Evolutionary conservation across 192 early-diverging fungal genomes (phyloP).

Genomic region (Pilaira anomala): DNA sequence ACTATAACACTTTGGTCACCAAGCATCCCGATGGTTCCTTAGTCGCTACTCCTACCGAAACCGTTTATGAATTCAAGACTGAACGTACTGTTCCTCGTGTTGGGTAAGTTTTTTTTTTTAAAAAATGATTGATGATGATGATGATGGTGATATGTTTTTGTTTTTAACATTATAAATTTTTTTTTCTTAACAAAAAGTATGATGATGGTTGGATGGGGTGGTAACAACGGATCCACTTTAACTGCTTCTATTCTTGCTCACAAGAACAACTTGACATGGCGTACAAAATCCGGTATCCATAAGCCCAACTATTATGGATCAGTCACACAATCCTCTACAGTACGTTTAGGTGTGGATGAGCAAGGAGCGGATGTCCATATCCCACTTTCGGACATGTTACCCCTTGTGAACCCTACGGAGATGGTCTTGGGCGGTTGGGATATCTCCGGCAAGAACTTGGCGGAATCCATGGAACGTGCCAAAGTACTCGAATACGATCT

Average conservation of each 20-base stretch:
- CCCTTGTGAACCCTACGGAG: conserved; percentile 97
- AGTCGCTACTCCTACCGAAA: conserved; percentile 80
- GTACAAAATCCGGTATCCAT: conserved; percentile 91
- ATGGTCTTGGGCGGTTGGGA: conserved; percentile 98
- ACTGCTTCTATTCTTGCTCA: conserved; percentile 97
- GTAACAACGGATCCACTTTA: conserved; percentile 98
- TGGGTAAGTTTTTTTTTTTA: conserved; percentile 54
- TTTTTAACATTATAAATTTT: background rate
- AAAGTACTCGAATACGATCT: conserved; percentile 94
- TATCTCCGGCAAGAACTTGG: conserved; percentile 84
- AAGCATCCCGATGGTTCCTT: conserved; percentile 65
- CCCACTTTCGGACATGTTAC: conserved; percentile 90
- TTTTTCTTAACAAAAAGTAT: conserved; percentile 50
- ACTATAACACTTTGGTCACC: conserved; percentile 83
- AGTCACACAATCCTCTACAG: conserved; percentile 92
- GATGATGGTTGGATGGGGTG: conserved; percentile 99
- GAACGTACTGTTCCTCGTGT: conserved; percentile 76
- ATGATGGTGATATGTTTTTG: background rate
- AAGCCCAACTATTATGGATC: conserved; percentile 96
- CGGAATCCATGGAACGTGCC: conserved; percentile 92
- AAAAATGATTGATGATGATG: conserved; percentile 4
- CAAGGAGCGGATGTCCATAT: conserved; percentile 88
- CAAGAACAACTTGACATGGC: conserved; percentile 83
- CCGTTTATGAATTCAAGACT: conserved; percentile 88
- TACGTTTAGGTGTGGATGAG: conserved; percentile 87